Evolutionary conservation across 2,329 filamentous ascomycete genomes (phyloP), one percentile per base, ranked within the genome.

Genomic region (Nothopassalora personata): DNA sequence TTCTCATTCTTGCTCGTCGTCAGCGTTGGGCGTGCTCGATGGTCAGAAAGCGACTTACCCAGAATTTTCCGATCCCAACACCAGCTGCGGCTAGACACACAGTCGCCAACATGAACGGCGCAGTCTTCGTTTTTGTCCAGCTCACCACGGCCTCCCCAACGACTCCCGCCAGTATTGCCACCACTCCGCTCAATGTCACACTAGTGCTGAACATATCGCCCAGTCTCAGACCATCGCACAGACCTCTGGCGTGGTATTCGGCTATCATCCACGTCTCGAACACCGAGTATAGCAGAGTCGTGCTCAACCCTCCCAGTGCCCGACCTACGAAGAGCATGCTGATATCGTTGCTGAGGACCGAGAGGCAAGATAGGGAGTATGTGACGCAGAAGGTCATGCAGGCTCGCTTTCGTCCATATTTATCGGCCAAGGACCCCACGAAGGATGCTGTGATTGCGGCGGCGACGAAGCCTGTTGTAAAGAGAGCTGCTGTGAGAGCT

Each of bases 221-320:
- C 31, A 86, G 73, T 45, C 76, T 76, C 13, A 70, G 71, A n/a
- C 77, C 70, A 30, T 76, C 74, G n/a, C 52, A 51, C 7, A 82
- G 63, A 11, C 74, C 75, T 46, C 77, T 71, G 46, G 74, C 72
- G 52, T 82, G 79, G 65, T 79, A 85, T 65, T 86, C 82, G 50
- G 80, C 78, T 30, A 86, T 79, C 75, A 86, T 81, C 83, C 83
- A 86, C 64, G 80, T 82, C 69, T 86, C 83, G 62, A 85, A 85
- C 5, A 79, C 80, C 47, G 78, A 83, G 73, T 82, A 85, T 31
- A 86, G 74, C 45, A 86, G 70, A 28, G 81, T 83, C 34, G 82
- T 81, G 30, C 78, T 79, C 49, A 85, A 60, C 0, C 83, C 83
- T 23, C 81, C 82, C 4, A 84, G 75, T 0, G 81, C 69, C 52